Conservation (phyloP, 192 early-diverging fungal genomes). For the Coemansia sp. region DNA sequence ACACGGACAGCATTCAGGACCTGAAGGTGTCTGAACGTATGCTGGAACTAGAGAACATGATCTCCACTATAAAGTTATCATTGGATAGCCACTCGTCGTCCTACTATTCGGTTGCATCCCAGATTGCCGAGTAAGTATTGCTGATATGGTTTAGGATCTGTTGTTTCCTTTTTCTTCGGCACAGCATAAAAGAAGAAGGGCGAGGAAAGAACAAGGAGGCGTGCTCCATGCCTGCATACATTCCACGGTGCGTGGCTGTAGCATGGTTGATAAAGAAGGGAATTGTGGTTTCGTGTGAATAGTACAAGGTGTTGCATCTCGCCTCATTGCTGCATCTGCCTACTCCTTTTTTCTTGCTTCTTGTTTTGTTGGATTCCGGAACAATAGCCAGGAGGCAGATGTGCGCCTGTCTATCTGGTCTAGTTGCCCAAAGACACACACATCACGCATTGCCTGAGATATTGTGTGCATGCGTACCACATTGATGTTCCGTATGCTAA, state of each 20-base stretch:
- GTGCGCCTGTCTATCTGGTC: not conserved
- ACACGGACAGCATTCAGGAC: conserved; percentile 7
- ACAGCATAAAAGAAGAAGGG: not conserved
- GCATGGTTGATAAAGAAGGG: not conserved
- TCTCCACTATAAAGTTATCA: conserved; percentile 45
- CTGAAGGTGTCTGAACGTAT: conserved; percentile 32
- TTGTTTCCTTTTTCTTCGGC: not conserved
- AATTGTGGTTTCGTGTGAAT: not conserved
- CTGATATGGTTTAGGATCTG: not conserved
- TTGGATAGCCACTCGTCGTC: conserved; percentile 51
- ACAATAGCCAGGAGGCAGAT: not conserved
- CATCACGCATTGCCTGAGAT: not conserved
- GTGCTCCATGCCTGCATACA: not conserved
- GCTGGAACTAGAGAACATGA: conserved; percentile 38
- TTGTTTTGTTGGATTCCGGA: not conserved
- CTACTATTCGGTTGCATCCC: conserved; percentile 54
- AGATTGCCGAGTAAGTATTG: conserved; percentile 52
- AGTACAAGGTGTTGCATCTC: not conserved
- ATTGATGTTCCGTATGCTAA: not conserved
- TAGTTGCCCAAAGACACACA: not conserved
- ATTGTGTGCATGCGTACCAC: not conserved
- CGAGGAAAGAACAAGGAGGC: not conserved
- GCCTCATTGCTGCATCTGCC: too few relatives aligned
- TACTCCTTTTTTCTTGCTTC: not conserved
- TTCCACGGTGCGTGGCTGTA: not conserved